phyloP scores from a whole-genome alignment of 1,284 basidiomycete genomes.

The Albatrellus sp. region DNA sequence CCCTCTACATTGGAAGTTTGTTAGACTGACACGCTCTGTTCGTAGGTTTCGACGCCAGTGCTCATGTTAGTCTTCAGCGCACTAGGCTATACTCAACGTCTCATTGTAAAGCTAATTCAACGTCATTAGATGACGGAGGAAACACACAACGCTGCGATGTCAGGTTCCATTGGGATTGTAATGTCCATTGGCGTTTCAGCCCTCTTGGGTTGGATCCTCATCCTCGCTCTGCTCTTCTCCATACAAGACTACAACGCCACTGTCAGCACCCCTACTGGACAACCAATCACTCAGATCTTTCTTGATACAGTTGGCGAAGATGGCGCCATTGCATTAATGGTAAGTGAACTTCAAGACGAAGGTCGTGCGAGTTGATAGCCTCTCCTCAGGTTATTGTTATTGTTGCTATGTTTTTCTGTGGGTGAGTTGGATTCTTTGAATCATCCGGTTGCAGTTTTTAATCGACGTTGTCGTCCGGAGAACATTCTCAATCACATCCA shows the following conservation, averaged over 20 bases:
- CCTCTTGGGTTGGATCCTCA: conserved; percentile 58
- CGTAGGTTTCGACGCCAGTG: conserved; percentile 57
- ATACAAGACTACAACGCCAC: conserved; percentile 59
- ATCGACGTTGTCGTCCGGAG: conserved; percentile 16
- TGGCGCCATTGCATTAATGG: conserved; percentile 63
- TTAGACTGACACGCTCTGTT: not conserved
- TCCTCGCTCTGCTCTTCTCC: conserved; percentile 60
- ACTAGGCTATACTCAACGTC: not conserved
- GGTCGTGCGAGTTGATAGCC: not conserved
- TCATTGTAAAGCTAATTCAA: not conserved
- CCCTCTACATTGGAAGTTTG: not conserved
- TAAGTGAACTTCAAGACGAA: conserved; percentile 13
- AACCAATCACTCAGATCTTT: conserved; percentile 69
- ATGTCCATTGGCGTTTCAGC: conserved; percentile 71
- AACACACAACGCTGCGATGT: conserved; percentile 61
- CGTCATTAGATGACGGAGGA: conserved; percentile 62
- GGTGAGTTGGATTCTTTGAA: conserved; percentile 21
- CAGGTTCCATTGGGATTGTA: conserved; percentile 52
- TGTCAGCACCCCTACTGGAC: conserved; percentile 37
- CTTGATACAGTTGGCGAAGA: conserved; percentile 61
- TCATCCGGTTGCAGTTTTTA: not conserved
- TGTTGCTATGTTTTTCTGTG: conserved; percentile 62
- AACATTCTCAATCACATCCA: conserved; percentile 65
- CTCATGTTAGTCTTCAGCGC: conserved; percentile 34
- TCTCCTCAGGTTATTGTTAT: conserved; percentile 44